These are phyloP conservation scores for Leccinum broughii DNA, from an alignment of 768 basidiomycete genomes.

Conservation along the genomic window DNA sequence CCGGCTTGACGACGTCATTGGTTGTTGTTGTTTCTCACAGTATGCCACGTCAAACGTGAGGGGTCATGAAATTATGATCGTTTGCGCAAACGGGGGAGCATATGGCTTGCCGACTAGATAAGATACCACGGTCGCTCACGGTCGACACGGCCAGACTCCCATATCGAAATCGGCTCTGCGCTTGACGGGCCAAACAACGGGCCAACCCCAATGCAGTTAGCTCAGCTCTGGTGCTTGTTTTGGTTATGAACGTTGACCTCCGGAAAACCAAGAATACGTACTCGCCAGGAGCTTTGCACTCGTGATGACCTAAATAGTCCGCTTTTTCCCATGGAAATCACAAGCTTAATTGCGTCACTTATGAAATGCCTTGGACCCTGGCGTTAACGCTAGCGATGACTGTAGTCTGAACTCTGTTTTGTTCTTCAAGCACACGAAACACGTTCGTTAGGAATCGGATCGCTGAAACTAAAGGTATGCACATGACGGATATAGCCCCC, in stretches of 20 bases:
- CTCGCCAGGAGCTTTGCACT: not conserved
- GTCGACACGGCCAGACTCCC: not conserved
- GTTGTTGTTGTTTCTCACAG: not conserved
- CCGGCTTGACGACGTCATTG: not conserved
- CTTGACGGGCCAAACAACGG: not conserved
- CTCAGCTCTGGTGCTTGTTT: not conserved
- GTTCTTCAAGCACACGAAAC: slow-evolving; percentile 9
- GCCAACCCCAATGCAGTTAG: not conserved
- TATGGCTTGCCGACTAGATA: slow-evolving; percentile 9
- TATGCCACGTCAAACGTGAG: slow-evolving; percentile 2
- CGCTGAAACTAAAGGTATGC: slow-evolving; percentile 1
- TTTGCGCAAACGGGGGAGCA: not conserved
- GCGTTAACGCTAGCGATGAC: not conserved
- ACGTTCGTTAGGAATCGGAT: slow-evolving; percentile 8
- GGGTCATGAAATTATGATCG: not conserved
- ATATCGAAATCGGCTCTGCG: not conserved
- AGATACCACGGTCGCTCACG: slow-evolving; percentile 5
- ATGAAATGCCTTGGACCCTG: slow-evolving; percentile 1
- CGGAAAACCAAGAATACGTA: too few relatives aligned
- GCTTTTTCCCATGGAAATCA: not conserved
- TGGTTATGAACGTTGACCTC: not conserved
- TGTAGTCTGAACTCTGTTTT: not conserved
- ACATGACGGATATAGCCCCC: slow-evolving; percentile 8
- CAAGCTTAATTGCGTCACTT: not conserved
- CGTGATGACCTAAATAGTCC: not conserved